Evolutionary conservation across 202 grass and related monocot genomes (phyloP).

Genomic region (Setaria viridis): DNA sequence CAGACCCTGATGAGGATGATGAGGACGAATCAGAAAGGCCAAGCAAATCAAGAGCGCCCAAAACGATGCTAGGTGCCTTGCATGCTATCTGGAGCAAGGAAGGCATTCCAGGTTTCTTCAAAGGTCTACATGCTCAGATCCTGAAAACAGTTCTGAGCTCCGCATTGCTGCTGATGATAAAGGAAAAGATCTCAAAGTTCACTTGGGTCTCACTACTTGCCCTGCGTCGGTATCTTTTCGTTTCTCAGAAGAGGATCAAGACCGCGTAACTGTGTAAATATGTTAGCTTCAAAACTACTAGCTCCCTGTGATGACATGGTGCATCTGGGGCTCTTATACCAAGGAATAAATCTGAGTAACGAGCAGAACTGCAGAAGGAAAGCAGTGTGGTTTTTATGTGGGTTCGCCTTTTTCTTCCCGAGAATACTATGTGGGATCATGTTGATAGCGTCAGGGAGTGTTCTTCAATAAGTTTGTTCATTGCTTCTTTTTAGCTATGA

Average conservation of each 20-base stretch:
- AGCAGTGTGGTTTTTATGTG: constrained; percentile 13
- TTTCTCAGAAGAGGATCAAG: constrained; percentile 76
- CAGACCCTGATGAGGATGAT: constrained; percentile 59
- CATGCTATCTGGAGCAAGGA: constrained; percentile 90
- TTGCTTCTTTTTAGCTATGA: constrained; percentile 10
- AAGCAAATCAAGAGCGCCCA: constrained; percentile 56
- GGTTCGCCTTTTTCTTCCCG: background rate
- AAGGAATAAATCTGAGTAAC: constrained; percentile 43
- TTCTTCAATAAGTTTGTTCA: constrained; percentile 48
- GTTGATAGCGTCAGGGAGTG: constrained; percentile 25
- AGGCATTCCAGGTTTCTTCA: constrained; percentile 93
- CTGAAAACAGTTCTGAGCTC: constrained; percentile 97
- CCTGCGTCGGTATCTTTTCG: constrained; percentile 65
- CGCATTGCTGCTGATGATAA: constrained; percentile 97
- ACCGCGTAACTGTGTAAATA: constrained; percentile 43
- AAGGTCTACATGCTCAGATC: constrained; percentile 93
- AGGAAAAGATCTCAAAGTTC: constrained; percentile 93
- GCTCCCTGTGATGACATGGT: background rate
- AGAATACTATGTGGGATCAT: background rate
- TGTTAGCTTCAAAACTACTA: background rate
- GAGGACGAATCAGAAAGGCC: constrained; percentile 46
- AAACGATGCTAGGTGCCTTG: constrained; percentile 78
- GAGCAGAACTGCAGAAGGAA: constrained; percentile 4
- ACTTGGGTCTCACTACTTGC: constrained; percentile 94
- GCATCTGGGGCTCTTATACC: constrained; percentile 27